These are phyloP conservation scores for Fonsecaea multimorphosa DNA, from an alignment of 2,329 filamentous ascomycete genomes.

Conservation along the genomic window DNA sequence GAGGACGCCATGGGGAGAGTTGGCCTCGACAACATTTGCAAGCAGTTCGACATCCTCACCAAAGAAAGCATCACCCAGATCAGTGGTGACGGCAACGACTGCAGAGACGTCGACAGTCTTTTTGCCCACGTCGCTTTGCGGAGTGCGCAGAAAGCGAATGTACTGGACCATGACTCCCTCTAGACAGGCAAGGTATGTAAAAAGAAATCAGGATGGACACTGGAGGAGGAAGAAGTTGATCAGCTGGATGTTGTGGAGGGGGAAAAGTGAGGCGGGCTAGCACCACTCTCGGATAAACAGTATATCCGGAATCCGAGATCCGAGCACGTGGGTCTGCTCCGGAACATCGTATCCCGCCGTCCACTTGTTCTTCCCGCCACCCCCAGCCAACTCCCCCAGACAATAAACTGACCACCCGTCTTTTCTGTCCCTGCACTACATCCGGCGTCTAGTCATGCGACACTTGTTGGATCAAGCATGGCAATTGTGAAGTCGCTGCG, in stretches of 20 bases:
- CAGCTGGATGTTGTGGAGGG: slow-evolving; percentile 17
- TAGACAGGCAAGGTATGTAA: not conserved
- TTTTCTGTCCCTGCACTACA: not conserved
- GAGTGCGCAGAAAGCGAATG: slow-evolving; percentile 71
- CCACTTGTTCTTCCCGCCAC: not conserved
- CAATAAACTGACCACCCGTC: slow-evolving; percentile 1
- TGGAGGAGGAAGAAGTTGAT: slow-evolving; percentile 11
- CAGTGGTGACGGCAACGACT: slow-evolving; percentile 70
- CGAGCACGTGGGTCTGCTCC: slow-evolving; percentile 4
- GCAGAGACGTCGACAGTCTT: slow-evolving; percentile 55
- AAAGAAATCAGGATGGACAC: slow-evolving; percentile 1
- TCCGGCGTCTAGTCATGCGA: not conserved
- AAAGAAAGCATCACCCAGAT: slow-evolving; percentile 70
- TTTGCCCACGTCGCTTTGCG: slow-evolving; percentile 53
- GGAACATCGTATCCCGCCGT: slow-evolving; percentile 2
- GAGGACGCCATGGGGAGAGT: slow-evolving; percentile 44
- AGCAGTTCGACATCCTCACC: slow-evolving; percentile 53
- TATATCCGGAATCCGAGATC: not conserved
- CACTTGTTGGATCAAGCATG: slow-evolving; percentile 27
- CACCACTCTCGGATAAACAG: slow-evolving; percentile 7
- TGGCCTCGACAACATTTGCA: slow-evolving; percentile 34
- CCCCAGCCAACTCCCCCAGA: slow-evolving; percentile 19
- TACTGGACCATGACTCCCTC: slow-evolving; percentile 60
- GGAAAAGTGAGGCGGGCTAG: slow-evolving; percentile 19
- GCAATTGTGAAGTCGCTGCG: slow-evolving; percentile 25